phyloP scores from a whole-genome alignment of 2,329 filamentous ascomycete species.

The Diaporthe sp. region DNA sequence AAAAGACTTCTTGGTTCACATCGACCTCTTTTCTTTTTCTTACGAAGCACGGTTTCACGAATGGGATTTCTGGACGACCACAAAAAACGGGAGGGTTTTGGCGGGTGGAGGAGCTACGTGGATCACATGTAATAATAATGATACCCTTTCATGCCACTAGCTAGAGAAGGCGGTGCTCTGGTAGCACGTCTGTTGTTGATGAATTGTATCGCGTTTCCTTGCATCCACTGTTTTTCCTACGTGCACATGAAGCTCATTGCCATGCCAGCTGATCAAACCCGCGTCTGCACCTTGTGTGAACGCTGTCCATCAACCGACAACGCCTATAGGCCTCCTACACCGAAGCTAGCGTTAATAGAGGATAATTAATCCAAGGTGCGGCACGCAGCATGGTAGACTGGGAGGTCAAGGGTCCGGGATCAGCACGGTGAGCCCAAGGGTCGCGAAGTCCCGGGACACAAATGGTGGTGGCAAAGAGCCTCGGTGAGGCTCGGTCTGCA shows the following conservation, averaged over 20 bases:
- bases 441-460: not conserved
- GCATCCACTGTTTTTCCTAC: not conserved
- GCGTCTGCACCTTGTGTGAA: not conserved
- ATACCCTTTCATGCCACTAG: slow-evolving; percentile 37
- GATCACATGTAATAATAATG: slow-evolving; percentile 35
- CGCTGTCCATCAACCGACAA: not conserved
- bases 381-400: not conserved
- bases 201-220: slow-evolving; percentile 16
- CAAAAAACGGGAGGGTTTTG: slow-evolving; percentile 3
- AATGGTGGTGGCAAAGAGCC: not conserved
- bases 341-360: not conserved
- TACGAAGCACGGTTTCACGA: slow-evolving; percentile 32
- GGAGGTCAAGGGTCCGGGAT: slow-evolving; percentile 9
- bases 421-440: slow-evolving; percentile 15
- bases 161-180: slow-evolving; percentile 30
- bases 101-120: slow-evolving; percentile 17
- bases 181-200: slow-evolving; percentile 27
- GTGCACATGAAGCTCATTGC: not conserved
- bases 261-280: not conserved
- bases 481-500: slow-evolving; percentile 28
- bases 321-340: not conserved
- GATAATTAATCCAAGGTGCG: not conserved
- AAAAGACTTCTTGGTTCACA: slow-evolving; percentile 23
- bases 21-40: slow-evolving; percentile 24
- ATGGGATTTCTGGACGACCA: slow-evolving; percentile 29